Conservation (phyloP, 352 stramenopile genomes). For the Phytophthora macrochlamydospora region DNA sequence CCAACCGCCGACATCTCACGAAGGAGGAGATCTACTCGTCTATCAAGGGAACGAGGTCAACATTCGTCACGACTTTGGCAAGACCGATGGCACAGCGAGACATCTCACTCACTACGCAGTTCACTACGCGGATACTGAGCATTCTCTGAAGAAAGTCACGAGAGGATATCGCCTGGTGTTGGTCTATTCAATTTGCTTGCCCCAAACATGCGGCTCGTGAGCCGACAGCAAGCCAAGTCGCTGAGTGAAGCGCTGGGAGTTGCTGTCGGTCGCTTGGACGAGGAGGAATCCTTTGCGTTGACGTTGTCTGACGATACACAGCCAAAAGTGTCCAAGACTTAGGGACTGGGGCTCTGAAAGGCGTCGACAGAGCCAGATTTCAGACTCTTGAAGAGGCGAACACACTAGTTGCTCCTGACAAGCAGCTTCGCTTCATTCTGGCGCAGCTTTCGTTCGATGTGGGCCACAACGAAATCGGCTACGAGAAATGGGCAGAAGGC, state of each 20-base stretch:
- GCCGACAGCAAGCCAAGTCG: neutral
- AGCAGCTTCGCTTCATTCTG: neutral
- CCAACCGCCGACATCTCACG: conserved; percentile 21
- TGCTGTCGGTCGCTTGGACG: neutral
- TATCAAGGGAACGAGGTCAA: too few relatives aligned
- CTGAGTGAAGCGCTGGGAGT: neutral
- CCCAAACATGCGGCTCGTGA: conserved; percentile 10
- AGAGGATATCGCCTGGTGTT: conserved; percentile 1
- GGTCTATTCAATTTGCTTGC: conserved; percentile 14
- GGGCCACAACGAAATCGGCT: neutral
- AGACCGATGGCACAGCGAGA: conserved; percentile 1
- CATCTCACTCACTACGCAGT: conserved; percentile 9
- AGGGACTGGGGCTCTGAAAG: neutral
- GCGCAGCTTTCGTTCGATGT: neutral
- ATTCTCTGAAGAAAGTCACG: conserved; percentile 9
- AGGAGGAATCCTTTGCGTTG: neutral
- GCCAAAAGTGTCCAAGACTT: neutral
- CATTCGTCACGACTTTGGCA: conserved; percentile 13
- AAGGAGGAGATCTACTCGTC: conserved; percentile 8
- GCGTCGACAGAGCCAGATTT: neutral
- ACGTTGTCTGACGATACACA: neutral
- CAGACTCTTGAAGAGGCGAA: neutral
- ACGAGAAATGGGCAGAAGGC: neutral
- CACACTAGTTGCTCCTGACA: neutral
- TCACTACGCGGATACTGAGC: conserved; percentile 14